phyloP scores from a whole-genome alignment of 148 eudicot species.

The Camellia lanceoleosa region DNA sequence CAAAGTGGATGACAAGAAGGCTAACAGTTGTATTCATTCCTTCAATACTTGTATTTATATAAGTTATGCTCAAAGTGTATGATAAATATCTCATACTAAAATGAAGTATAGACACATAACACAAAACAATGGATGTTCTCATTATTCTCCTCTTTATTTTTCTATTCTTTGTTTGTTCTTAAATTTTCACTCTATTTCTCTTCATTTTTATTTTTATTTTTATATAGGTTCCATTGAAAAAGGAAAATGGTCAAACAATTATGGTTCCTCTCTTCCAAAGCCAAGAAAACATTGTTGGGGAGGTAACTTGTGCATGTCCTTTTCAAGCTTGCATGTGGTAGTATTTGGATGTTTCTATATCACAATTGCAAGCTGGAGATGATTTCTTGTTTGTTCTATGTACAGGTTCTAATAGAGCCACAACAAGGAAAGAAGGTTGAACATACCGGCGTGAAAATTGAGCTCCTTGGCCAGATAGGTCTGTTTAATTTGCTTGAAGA shows the following conservation, averaged over 20 bases:
- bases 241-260: conserved; percentile 53
- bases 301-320: conserved; percentile 27
- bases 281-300: conserved; percentile 53
- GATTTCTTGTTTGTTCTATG: neutral
- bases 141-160: too few relatives aligned
- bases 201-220: neutral
- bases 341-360: neutral
- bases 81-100: too few relatives aligned
- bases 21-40: too few relatives aligned
- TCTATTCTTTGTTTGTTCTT: neutral
- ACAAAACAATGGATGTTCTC: too few relatives aligned
- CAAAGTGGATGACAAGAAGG: too few relatives aligned
- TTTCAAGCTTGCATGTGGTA: neutral
- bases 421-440: conserved; percentile 57
- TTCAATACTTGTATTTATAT: too few relatives aligned
- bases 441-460: conserved; percentile 60
- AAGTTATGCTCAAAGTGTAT: too few relatives aligned
- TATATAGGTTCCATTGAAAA: conserved; percentile 36
- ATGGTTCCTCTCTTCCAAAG: conserved; percentile 21
- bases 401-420: conserved; percentile 52
- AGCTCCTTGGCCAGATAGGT: conserved; percentile 50
- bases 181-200: neutral
- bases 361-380: neutral
- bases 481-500: too few relatives aligned
- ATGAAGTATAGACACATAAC: too few relatives aligned